phyloP scores from a whole-genome alignment of 805 yeast species.

The Ogataea pini region DNA sequence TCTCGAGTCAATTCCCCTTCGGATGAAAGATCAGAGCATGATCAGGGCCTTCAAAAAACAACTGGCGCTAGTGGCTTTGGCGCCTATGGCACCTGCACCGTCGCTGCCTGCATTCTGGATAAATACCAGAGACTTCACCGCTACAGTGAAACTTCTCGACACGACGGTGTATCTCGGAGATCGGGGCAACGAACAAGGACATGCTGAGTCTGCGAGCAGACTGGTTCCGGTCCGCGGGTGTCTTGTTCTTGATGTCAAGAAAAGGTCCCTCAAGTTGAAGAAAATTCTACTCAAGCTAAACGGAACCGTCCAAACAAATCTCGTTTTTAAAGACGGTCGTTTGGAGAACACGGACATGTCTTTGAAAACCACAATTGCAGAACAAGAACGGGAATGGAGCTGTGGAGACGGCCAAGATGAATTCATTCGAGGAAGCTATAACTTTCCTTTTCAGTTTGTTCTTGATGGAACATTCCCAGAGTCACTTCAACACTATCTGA shows the following conservation, averaged over 20 bases:
- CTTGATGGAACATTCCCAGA: conserved; percentile 27
- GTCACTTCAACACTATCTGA: conserved; percentile 24
- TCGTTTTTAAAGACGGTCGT: neutral
- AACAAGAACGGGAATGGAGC: conserved; percentile 8
- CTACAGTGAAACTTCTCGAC: conserved; percentile 3
- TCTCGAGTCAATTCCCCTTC: neutral
- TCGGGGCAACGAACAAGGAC: neutral
- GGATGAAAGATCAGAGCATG: conserved; percentile 1
- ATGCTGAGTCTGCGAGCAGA: neutral
- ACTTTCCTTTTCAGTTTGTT: conserved; percentile 32
- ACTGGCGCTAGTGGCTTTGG: neutral
- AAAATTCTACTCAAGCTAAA: conserved; percentile 16
- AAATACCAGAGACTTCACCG: conserved; percentile 2
- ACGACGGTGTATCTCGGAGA: conserved; percentile 1
- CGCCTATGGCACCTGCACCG: neutral
- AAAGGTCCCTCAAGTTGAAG: conserved; percentile 13
- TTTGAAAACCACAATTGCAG: neutral
- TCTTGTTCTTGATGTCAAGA: conserved; percentile 21
- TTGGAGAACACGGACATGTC: neutral
- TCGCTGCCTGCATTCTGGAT: neutral
- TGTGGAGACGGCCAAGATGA: conserved; percentile 5
- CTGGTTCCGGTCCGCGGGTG: conserved; percentile 27
- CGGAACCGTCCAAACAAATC: conserved; percentile 14
- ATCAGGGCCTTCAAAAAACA: neutral
- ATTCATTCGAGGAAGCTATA: conserved; percentile 23